Evolutionary conservation across 1,139 yeast species (phyloP), one percentile per base, ranked within the genome.

Genomic region (Yamadazyma kanchanaburiensis): DNA sequence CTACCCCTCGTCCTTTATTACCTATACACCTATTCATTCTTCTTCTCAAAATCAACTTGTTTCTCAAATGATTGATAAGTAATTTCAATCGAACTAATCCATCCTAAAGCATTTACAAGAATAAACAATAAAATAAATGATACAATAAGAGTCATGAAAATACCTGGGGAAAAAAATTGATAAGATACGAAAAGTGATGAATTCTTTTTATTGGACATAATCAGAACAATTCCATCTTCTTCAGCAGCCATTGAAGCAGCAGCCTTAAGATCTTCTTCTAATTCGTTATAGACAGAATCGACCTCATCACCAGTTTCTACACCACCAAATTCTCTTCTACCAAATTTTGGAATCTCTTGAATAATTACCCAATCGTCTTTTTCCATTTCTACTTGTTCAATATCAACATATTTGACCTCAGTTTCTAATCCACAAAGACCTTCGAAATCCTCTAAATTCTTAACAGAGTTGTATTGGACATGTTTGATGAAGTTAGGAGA

Each of bases 11-110:
- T 8, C 20, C 20, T 18, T 18, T 18, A 8, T 8, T 24, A n/a
- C 12, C 15, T 12, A 30, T 15, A n/a, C 29, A 16, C 7, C 46
- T 60, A 77, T 51, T 77, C 80, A 35, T 64, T 66, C 58, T 81
- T 82, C 63, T 80, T 81, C 42, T 71, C 74, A 42, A 66, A 70
- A 46, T 77, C 80, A 26, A 75, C 68, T 41, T 77, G 81, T 58
- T 76, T 80, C 34, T 80, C 88, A 51, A 84, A 83, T 11, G 91
- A 77, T 38, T 70, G 69, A 64, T 81, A 80, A 39, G 87, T 70
- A 42, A 83, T 77, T 53, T 81, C 77, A 49, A 84, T 61, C 16
- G 77, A 59, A 12, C 69, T 47, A 34, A 82, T 59, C 83, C 91
- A 81, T 29, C 64, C 43, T 40, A 83, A 62, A 6, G 86, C 86